Base-by-base conservation (phyloP, 805 yeast genomes). In the Jamesozyma hellenica region DNA sequence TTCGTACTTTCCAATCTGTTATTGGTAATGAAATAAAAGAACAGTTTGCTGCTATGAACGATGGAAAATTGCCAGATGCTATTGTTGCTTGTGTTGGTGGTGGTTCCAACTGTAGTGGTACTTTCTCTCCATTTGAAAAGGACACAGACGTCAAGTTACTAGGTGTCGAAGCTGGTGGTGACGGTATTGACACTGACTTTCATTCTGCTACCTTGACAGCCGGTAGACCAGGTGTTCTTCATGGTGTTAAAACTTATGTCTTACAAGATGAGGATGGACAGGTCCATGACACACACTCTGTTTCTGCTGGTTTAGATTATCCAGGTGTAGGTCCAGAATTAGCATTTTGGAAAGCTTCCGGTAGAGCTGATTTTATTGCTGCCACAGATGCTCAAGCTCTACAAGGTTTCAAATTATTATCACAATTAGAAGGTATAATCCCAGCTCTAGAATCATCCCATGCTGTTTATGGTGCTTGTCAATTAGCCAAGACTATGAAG, bases 261-360 rank as follows among this genome's bases (percentile, higher is more conserved):
- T 72, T 92, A 58, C 98, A 92, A 67, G 84, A 81, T 54, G 53
- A 60, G 14, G 97, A 92, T 60, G 99, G 99, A 39, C 99, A 92
- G 68, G 85, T 92, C 43, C 94, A 82, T 50, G 98, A 92, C 58
- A 92, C 99, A 10, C 97, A 92, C 62, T 90, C 97, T 17, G 94
- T 92, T 29, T 85, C 96, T 47, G 99, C 99, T 30, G 99, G 99
- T 50, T 72, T 92, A 55, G 99, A 92, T 65, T 92, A 92, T 61
- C 99, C 99, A 19, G 99, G 96, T 65, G 99, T 92, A 35, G 99
- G 99, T 34, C 99, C 99, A 26, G 97, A 92, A 66, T 72, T 92
- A 51, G 94, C 97, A 2, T 76, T 72, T 60, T 92, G 97, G 97
- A 90, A 90, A 64, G 79, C 81, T 40, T 79, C 82, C 45, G 96